Evolutionary conservation across 2,329 filamentous ascomycete species (phyloP).

Genomic region (Cladobotryum mycophilum): DNA sequence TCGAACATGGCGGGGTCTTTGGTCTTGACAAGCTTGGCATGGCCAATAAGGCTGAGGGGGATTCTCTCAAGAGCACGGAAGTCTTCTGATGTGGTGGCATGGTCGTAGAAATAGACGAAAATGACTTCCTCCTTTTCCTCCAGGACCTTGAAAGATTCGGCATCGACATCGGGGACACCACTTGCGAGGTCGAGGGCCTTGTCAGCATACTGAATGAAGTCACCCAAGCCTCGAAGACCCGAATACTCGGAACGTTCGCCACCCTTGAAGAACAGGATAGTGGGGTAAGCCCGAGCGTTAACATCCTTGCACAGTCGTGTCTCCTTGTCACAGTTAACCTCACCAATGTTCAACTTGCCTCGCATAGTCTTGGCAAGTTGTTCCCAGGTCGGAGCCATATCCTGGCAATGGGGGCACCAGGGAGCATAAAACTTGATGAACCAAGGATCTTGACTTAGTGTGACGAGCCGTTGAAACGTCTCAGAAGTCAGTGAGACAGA

Average conservation of each 20-base stretch:
- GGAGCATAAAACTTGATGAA: constrained; percentile 99
- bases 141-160: constrained; percentile 67
- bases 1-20: constrained; percentile 68
- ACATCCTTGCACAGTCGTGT: constrained; percentile 88
- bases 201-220: constrained; percentile 79
- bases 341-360: constrained; percentile 81
- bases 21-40: constrained; percentile 88
- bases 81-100: constrained; percentile 88
- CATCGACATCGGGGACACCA: constrained; percentile 76
- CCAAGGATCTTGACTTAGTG: constrained; percentile 85
- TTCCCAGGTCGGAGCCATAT: constrained; percentile 82
- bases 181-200: constrained; percentile 73
- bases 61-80: constrained; percentile 82
- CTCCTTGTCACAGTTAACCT: constrained; percentile 91
- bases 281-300: constrained; percentile 72
- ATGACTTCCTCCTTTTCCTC: constrained; percentile 94
- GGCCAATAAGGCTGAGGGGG: constrained; percentile 81
- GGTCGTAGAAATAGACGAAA: constrained; percentile 96
- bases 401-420: constrained; percentile 95
- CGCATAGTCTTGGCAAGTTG: constrained; percentile 89
- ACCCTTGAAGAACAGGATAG: constrained; percentile 86
- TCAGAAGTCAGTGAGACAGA: constrained; percentile 75
- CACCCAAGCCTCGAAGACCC: constrained; percentile 84
- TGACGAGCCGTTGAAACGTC: constrained; percentile 79
- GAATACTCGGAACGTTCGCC: constrained; percentile 90